Evolutionary conservation across 257 asterid genomes (phyloP), one percentile per base, ranked within the genome.

Genomic region (Nicotiana undulata): DNA sequence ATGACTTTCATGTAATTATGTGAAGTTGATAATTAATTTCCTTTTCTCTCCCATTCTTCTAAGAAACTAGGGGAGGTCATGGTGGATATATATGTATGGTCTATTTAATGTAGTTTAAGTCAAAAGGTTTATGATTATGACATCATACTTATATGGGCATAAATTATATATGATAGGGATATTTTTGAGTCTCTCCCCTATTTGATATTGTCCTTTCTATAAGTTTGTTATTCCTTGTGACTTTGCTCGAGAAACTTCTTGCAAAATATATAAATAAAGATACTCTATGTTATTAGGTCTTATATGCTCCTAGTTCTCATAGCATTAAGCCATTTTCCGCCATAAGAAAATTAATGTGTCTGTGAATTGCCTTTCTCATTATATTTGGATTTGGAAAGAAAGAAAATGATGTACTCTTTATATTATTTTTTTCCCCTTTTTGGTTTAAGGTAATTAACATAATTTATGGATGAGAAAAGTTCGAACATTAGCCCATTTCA

Each of bases 81-180:
- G 61, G 63, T 22, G 61, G 55, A 72, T 72, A 31, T 29, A 16
- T 4, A n/a, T 29, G 52, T 31, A 74, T 44, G 79, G 85, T 81
- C 74, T 26, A 53, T 61, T 63, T 77, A 53, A 63, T 72, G 81
- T 17, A 58, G 68, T 77, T 24, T 32, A 66, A 77, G 84, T 79
- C 82, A 84, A 84, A 80, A 55, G 75, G 74, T 81, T 83, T 56
- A 37, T 81, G 82, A 81, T 55, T 67, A 65, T 81, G 83, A 78
- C 83, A 77, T 83, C 83, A 77, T 60, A 49, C 22, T 56, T 60
- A 64, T 44, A 76, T 77, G 86, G 84, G 79, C 86, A 13, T 63
- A 68, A 40, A 55, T 80, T 75, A 49, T 63, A 6, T 17, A 66
- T 75, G 82, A 84, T 75, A 11, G 63, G 60, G 81, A 79, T 83